Evolutionary conservation across 108 stramenopile genomes (phyloP).

Genomic region (Nitzschia sp.): DNA sequence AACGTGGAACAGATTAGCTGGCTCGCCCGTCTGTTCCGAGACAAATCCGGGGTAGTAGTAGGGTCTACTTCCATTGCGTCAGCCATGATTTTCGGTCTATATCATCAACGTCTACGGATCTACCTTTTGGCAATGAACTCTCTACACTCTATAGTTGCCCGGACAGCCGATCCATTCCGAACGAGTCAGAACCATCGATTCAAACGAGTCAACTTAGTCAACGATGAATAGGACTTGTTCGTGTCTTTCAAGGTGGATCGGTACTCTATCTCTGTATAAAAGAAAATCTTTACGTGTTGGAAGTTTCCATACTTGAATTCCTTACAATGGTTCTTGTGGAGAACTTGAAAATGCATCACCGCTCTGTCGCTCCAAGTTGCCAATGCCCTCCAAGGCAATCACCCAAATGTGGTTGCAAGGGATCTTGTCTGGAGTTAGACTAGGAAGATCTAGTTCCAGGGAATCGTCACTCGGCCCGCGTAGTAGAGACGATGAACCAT

Average conservation of each 20-base stretch:
- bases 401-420: conserved; percentile 57
- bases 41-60: conserved; percentile 66
- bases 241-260: no score
- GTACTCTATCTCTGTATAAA: no score
- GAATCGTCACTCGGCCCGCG: background rate
- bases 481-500: background rate
- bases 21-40: conserved; percentile 60
- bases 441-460: conserved; percentile 32
- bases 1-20: conserved; percentile 74
- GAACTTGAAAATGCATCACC: no score
- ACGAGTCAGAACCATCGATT: no score
- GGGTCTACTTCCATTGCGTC: conserved; percentile 41
- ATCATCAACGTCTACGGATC: background rate
- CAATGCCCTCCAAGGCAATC: conserved; percentile 29
- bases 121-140: no score
- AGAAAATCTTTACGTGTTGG: no score
- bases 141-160: no score
- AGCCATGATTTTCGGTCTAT: conserved; percentile 7
- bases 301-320: no score
- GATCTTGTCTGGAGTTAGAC: conserved; percentile 38
- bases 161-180: no score
- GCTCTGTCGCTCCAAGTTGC: conserved; percentile 13
- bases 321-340: no score
- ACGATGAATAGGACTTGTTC: no score
- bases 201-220: no score